Percentiles rank a stretch among this genome's conserved stretches.
These are phyloP conservation scores for Fragilariopsis cylindrus DNA, from an alignment of 108 stramenopile genomes.

Conservation along the genomic window DNA sequence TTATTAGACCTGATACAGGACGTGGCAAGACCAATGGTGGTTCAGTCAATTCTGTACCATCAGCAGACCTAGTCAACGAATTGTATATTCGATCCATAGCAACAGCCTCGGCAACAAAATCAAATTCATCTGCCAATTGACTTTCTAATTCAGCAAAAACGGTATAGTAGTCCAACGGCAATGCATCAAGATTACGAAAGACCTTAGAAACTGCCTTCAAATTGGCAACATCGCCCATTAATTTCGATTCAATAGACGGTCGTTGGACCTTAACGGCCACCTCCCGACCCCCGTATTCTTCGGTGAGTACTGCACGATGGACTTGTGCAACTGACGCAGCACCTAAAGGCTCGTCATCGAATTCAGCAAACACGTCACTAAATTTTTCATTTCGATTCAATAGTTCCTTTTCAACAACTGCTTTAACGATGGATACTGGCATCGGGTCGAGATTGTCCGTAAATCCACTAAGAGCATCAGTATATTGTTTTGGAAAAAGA, in stretches of 20 bases:
- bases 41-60: slow-evolving; percentile 53
- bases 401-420: slow-evolving; percentile 65
- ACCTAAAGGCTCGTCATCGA: slow-evolving; percentile 75
- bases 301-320: slow-evolving; percentile 84
- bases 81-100: slow-evolving; percentile 92
- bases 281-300: slow-evolving; percentile 75
- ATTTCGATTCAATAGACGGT: slow-evolving; percentile 88
- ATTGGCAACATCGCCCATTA: slow-evolving; percentile 92
- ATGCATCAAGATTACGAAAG: slow-evolving; percentile 60
- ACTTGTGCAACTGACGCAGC: slow-evolving; percentile 91
- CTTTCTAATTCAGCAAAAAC: slow-evolving; percentile 89
- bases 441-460: slow-evolving; percentile 93
- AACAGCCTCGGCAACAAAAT: slow-evolving; percentile 94
- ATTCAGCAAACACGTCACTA: slow-evolving; percentile 84
- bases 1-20: slow-evolving; percentile 84
- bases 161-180: slow-evolving; percentile 94
- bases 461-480: slow-evolving; percentile 72
- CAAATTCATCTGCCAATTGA: slow-evolving; percentile 90
- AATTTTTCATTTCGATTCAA: slow-evolving; percentile 60
- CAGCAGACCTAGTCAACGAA: slow-evolving; percentile 50
- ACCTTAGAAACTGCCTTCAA: slow-evolving; percentile 84
- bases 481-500: slow-evolving; percentile 91
- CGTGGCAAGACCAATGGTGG: slow-evolving; percentile 87
- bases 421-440: slow-evolving; percentile 71
- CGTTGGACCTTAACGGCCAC: slow-evolving; percentile 97